Base-by-base conservation (phyloP, 345 rosid genomes). In the Dovyalis caffra region DNA sequence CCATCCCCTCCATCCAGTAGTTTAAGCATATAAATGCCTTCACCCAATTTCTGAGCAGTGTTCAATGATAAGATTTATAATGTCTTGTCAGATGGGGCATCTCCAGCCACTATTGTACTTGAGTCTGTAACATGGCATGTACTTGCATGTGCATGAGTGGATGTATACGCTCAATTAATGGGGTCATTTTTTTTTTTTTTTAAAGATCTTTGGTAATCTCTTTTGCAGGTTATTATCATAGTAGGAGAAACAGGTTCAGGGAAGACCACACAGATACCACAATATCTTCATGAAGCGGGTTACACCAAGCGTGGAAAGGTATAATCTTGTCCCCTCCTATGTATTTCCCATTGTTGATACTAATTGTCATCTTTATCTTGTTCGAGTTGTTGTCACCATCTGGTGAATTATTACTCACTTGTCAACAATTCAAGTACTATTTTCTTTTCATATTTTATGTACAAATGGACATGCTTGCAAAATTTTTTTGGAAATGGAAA, bases 211-310 rank as follows among this genome's bases (percentile, higher is more conserved):
- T 23, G 25, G 38, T 71, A 74, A 47, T 74, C 45, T 68, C 26
- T 47, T 21, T 40, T 82, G 53, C 72, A 94, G 98, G 92, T 95
- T 80, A 92, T 95, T 85, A 89, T 95, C 67, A 95, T 93, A 64
- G 98, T 95, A 29, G 99, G 99, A 78, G 99, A 95, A 83, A 95
- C 99, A 74, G 98, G 97, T 78, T 95, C 98, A 34, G 98, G 98
- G 70, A 94, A 94, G 88, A 94, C 98, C 57, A 94, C 98, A 21
- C 98, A 94, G 78, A 90, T 92, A 74, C 97, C 97, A 32, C 99
- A 95, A 68, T 95, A 95, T 85, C 95, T 92, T 71, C 97, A 95
- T 69, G 99, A 95, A 86, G 97, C 94, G 78, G 97, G 97, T 79
- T 95, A 92, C 86, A 95, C 97, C 11, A 93, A 89, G 83, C 86